Conservation (phyloP, 352 stramenopile genomes). For the Phytophthora fragariae region DNA sequence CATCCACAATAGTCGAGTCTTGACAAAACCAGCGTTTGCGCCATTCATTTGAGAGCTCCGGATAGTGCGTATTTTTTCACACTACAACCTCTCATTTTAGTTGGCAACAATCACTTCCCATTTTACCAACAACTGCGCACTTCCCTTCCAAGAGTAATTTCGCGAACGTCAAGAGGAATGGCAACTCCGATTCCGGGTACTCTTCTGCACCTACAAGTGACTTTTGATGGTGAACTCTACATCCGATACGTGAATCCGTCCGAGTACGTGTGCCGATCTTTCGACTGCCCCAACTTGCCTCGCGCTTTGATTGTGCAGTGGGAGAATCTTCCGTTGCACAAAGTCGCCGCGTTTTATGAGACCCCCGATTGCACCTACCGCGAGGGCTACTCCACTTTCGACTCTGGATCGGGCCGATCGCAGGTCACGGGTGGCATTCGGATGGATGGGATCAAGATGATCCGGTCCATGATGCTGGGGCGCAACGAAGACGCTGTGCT, state of each 20-base stretch:
- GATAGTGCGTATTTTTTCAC: too few species aligned
- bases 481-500: constrained; percentile 8
- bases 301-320: neutral
- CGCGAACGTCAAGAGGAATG: neutral
- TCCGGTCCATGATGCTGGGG: constrained; percentile 22
- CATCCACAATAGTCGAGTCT: too few species aligned
- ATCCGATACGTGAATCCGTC: constrained; percentile 6
- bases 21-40: too few species aligned
- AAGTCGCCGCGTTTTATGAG: constrained; percentile 24
- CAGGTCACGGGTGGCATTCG: neutral
- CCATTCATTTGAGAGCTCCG: too few species aligned
- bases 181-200: neutral
- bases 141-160: too few species aligned
- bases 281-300: constrained; percentile 5
- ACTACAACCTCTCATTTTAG: too few species aligned
- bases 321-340: constrained; percentile 14
- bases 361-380: constrained; percentile 16
- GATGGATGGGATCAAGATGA: neutral
- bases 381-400: constrained; percentile 4
- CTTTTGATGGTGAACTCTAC: constrained; percentile 1
- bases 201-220: neutral
- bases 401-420: neutral
- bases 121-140: too few species aligned
- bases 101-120: too few species aligned
- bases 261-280: constrained; percentile 2